A percentile compares a stretch with the other conserved stretches of the same genome.
Evolutionary conservation across 257 asterid species (phyloP).

Genomic region (Solanum ossicruentum): DNA sequence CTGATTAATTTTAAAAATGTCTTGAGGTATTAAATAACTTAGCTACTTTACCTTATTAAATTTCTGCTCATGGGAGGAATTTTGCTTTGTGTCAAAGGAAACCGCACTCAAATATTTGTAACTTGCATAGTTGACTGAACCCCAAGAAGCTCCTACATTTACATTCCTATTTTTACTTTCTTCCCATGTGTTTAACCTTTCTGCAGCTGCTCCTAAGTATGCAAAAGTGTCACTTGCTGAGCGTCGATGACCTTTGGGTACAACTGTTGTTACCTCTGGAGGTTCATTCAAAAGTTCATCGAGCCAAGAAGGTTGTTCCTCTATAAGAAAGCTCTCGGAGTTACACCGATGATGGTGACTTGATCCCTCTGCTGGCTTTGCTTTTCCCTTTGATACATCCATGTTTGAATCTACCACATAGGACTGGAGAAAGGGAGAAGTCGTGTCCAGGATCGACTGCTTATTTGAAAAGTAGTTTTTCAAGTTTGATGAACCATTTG

Average conservation of each 20-base stretch:
- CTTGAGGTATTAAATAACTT: neutral
- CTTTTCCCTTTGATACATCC: slow-evolving; percentile 9
- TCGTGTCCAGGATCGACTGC: slow-evolving; percentile 1
- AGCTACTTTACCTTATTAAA: neutral
- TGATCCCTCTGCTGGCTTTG: slow-evolving; percentile 2
- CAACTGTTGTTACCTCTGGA: slow-evolving; percentile 2
- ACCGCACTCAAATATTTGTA: slow-evolving; percentile 4
- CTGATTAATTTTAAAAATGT: neutral
- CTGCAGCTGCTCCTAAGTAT: slow-evolving; percentile 25
- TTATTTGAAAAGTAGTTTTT: neutral
- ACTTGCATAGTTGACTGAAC: slow-evolving; percentile 3
- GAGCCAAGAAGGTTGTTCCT: slow-evolving; percentile 76
- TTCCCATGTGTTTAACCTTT: slow-evolving; percentile 11
- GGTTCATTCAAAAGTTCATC: slow-evolving; percentile 71
- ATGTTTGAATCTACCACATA: slow-evolving; percentile 1
- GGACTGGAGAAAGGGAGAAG: slow-evolving; percentile 11
- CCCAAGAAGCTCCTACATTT: neutral
- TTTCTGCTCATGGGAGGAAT: slow-evolving; percentile 14
- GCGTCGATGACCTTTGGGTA: slow-evolving; percentile 41
- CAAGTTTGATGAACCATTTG: slow-evolving; percentile 1
- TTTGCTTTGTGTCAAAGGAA: slow-evolving; percentile 6
- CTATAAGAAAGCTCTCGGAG: slow-evolving; percentile 44
- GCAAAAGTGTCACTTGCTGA: slow-evolving; percentile 65
- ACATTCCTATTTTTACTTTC: slow-evolving; percentile 7
- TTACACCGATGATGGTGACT: slow-evolving; percentile 41